phyloP scores from a whole-genome alignment of 2,329 filamentous ascomycete species.

The Fusarium guadeloupense region DNA sequence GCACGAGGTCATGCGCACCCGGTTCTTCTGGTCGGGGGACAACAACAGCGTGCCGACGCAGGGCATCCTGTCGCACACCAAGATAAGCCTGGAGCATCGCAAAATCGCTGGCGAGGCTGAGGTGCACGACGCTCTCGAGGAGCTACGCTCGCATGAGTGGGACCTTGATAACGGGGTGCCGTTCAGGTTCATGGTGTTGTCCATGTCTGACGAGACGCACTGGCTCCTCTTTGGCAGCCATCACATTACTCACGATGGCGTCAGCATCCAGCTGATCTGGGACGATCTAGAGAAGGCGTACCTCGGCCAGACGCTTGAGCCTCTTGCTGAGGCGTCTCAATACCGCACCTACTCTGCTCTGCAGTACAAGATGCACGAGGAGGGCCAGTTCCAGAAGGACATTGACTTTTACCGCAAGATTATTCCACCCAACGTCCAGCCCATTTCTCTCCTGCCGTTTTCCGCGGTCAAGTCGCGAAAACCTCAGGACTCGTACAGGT shows the following conservation, averaged over 20 bases:
- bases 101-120: background rate
- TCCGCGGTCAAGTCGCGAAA: background rate
- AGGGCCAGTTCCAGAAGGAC: background rate
- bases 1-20: background rate
- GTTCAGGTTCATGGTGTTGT: background rate
- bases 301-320: background rate
- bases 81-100: background rate
- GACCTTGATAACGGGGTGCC: background rate
- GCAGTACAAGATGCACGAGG: background rate
- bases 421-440: background rate
- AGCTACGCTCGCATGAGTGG: background rate
- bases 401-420: background rate
- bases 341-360: background rate
- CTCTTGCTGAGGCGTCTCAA: background rate
- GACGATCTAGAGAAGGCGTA: slow-evolving; percentile 1
- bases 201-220: background rate
- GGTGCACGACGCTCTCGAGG: too few relatives aligned
- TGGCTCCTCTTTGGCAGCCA: slow-evolving; percentile 4
- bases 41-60: background rate
- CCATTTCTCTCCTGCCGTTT: background rate
- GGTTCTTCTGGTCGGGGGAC: background rate
- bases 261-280: background rate
- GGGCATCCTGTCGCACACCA: background rate
- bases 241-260: slow-evolving; percentile 8
- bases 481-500: background rate